Evolutionary conservation across 768 basidiomycete species (phyloP).

Genomic region (Tricholoma sp.): DNA sequence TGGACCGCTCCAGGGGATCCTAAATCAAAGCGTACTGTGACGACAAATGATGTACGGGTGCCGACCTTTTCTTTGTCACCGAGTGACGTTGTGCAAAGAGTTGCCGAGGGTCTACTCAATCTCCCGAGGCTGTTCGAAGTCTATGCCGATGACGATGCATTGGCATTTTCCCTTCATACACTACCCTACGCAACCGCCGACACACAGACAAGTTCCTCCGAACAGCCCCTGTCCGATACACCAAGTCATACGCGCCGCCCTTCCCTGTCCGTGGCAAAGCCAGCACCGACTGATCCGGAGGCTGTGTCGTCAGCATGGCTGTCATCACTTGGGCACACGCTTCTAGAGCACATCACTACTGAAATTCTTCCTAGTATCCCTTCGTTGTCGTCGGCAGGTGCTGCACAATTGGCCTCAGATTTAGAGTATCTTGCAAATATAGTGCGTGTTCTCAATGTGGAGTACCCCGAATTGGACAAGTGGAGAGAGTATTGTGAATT

Average conservation of each 20-base stretch:
- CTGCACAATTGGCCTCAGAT: slow-evolving; percentile 82
- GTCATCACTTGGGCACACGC: slow-evolving; percentile 78
- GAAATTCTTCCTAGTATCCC: slow-evolving; percentile 69
- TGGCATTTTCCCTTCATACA: slow-evolving; percentile 82
- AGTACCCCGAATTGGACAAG: slow-evolving; percentile 69
- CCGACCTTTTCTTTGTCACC: slow-evolving; percentile 94
- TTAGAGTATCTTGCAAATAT: slow-evolving; percentile 89
- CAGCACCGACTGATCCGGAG: slow-evolving; percentile 57
- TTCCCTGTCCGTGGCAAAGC: slow-evolving; percentile 32
- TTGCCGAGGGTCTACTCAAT: slow-evolving; percentile 93
- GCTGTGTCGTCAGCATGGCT: slow-evolving; percentile 89
- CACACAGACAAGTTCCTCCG: slow-evolving; percentile 41
- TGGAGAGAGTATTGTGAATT: slow-evolving; percentile 74
- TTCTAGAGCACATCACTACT: slow-evolving; percentile 68
- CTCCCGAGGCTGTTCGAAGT: slow-evolving; percentile 92
- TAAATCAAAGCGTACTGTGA: slow-evolving; percentile 38
- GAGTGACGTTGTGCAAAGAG: slow-evolving; percentile 79
- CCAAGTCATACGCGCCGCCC: slow-evolving; percentile 35
- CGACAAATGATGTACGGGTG: slow-evolving; percentile 55
- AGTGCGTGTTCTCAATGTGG: slow-evolving; percentile 85
- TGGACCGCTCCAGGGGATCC: slow-evolving; percentile 60
- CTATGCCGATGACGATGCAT: slow-evolving; percentile 87
- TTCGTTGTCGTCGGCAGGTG: slow-evolving; percentile 57
- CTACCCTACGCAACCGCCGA: slow-evolving; percentile 67
- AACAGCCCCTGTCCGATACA: slow-evolving; percentile 28